These are phyloP conservation scores for Botryosphaeria dothidea DNA, from an alignment of 2,329 filamentous ascomycete species.

Conservation along the genomic window DNA sequence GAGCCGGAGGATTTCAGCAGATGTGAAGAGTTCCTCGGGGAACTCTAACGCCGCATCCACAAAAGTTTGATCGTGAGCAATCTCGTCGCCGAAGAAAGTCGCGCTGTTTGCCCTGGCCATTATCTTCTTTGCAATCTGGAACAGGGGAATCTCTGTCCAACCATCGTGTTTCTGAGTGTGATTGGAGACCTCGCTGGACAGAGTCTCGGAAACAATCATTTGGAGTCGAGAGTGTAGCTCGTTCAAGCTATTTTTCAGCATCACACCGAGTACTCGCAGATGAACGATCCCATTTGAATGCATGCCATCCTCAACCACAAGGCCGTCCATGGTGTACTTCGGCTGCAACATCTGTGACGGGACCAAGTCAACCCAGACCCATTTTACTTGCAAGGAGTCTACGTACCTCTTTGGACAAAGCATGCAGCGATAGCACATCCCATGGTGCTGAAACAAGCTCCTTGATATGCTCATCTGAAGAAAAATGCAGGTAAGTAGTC, in stretches of 20 bases:
- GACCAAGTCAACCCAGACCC: background rate
- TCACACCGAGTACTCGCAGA: background rate
- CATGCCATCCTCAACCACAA: conserved; percentile 8
- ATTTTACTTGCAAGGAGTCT: background rate
- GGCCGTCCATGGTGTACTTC: conserved; percentile 17
- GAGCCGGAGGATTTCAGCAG: conserved; percentile 11
- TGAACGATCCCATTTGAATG: conserved; percentile 4
- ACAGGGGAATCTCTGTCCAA: background rate
- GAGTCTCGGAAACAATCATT: background rate
- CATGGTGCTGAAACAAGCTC: background rate
- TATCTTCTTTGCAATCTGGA: background rate
- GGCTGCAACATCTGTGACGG: background rate
- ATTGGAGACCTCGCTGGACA: background rate
- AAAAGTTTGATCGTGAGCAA: background rate
- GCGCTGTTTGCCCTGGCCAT: background rate
- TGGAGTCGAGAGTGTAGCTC: conserved; percentile 1
- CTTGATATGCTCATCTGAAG: background rate
- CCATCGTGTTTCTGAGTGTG: background rate
- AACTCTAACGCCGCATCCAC: background rate
- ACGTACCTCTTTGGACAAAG: conserved; percentile 15
- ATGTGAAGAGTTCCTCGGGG: conserved; percentile 6
- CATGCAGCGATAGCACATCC: conserved; percentile 11
- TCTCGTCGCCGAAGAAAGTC: background rate
- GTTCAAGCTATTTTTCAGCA: background rate
- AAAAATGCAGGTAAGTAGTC: conserved; percentile 3